Base-by-base conservation (phyloP, 164 flowering plant genomes). In the Aristolochia contorta region DNA sequence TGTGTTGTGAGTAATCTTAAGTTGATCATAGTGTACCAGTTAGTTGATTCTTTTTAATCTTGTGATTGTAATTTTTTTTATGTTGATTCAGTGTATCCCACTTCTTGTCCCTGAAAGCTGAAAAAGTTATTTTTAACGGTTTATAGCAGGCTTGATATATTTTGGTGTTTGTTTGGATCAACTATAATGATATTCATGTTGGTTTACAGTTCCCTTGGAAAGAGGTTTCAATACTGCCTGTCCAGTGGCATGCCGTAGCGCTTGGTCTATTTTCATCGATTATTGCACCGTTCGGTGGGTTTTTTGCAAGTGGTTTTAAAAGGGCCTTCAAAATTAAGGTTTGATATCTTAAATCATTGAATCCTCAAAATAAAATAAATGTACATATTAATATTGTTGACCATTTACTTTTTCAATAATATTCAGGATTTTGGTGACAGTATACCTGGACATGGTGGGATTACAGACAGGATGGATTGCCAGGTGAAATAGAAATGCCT, bases 381-480 rank as follows among this genome's bases (percentile, higher is more conserved):
- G n/a, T 41, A 16, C 22, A 41, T 52, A 33, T 21, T 60, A 59
- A 37, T 21, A 2, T 22, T 53, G 16, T 6, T 12, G 20, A 9
- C 12, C 12, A 18, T 50, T 1, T 50, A 50, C 54, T 50, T 50
- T 50, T 10, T 16, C 21, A 19, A 1, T 23, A n/a, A n/a, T 27
- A 61, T 24, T 21, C 82, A 93, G 98, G 99, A 93, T 73, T 93
- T 93, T 70, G 99, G 99, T 48, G 97, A 90, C 66, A 93, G 99
- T 64, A 93, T 93, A 58, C 99, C 99, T 63, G 99, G 99, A 64
- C 99, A 93, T 77, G 99, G 99, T 70, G 99, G 99, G 46, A 88
- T 93, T 47, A 93, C 99, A 21, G 99, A 93, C 59, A 79, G 99
- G 78, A 93, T 93, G 97, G 97, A 93, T 68, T 93, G 99, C 71